Evolutionary conservation across 441 rosid species (phyloP), one percentile per base, ranked within the genome.

Genomic region (Gossypium laxum): DNA sequence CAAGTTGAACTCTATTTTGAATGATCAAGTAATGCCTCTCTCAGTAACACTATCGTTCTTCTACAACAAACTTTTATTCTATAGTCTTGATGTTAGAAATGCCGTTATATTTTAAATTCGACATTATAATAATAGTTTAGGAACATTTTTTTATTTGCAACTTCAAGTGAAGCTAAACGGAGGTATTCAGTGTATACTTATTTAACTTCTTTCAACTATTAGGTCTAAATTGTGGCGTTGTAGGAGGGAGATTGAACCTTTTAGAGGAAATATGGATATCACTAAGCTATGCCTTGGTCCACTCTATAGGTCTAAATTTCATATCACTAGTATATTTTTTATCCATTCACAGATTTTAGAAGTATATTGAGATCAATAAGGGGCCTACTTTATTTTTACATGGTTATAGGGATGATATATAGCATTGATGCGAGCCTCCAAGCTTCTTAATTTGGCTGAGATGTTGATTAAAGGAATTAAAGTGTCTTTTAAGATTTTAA

Each of bases 1-100:
- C 62, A 89, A 88, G 85, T 85, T 95, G 75, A 85, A 79, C 76
- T 76, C 85, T 26, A 68, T 92, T 74, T 75, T 95, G 79, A 85
- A 78, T 75, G 76, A 80, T 69, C 99, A 95, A 72, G 99, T 92
- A 84, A 69, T 60, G 54, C 71, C 76, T 73, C 73, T 76, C 62
- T 66, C 71, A 56, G 21, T 66, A 28, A 4, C 66, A 69, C 22
- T 69, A 34, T 41, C 18, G 4, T 22, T 2, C 4, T 41, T 21
- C 65, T 22, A 64, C 18, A 67, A 69, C 38, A 59, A 24, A 34
- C 54, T 5, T 55, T 7, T 15, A 17, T 28, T 21, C 38, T 22
- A 38, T 7, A 17, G 19, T 34, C 15, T 67, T n/a, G 14, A 30
- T 30, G 34, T 30, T 30, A 30, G 1, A 30, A 30, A 60, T 32